phyloP scores from a whole-genome alignment of 192 early-diverging fungal species.

The Blastocladiella britannica region DNA sequence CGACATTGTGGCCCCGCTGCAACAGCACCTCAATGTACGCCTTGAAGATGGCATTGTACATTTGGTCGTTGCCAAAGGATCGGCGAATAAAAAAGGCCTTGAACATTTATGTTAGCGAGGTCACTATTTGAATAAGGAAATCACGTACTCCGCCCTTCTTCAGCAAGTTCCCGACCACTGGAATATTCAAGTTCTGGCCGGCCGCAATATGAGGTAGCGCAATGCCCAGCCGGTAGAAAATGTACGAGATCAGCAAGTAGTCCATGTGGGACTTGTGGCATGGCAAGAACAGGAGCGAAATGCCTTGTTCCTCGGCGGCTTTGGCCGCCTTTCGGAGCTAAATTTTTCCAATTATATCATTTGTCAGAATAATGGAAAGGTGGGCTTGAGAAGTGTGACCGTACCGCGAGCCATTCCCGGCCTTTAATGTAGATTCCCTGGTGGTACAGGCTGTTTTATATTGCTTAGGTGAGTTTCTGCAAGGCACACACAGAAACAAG shows the following conservation, averaged over 20 bases:
- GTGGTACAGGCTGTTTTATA: constrained; percentile 62
- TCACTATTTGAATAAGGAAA: too few relatives aligned
- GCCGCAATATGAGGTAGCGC: constrained; percentile 65
- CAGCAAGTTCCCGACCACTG: constrained; percentile 41
- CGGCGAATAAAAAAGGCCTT: constrained; percentile 57
- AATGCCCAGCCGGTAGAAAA: constrained; percentile 60
- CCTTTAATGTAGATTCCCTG: constrained; percentile 68
- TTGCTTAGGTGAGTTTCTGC: too few relatives aligned
- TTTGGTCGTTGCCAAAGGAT: constrained; percentile 48
- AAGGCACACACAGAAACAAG: too few relatives aligned
- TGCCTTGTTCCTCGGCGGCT: constrained; percentile 32
- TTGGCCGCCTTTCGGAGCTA: constrained; percentile 32
- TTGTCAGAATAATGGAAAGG: background rate
- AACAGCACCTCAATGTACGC: constrained; percentile 55
- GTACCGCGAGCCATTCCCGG: constrained; percentile 47
- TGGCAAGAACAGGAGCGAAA: constrained; percentile 56
- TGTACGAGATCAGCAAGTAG: constrained; percentile 58
- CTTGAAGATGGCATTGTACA: constrained; percentile 49
- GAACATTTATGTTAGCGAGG: background rate
- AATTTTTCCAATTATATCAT: too few relatives aligned
- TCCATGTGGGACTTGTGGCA: constrained; percentile 76
- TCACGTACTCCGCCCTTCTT: constrained; percentile 23
- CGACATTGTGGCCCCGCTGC: constrained; percentile 53
- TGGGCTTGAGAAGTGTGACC: constrained; percentile 2
- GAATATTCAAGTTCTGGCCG: constrained; percentile 66